Evolutionary conservation across 345 rosid species (phyloP).

Genomic region (Gossypium mustelinum): DNA sequence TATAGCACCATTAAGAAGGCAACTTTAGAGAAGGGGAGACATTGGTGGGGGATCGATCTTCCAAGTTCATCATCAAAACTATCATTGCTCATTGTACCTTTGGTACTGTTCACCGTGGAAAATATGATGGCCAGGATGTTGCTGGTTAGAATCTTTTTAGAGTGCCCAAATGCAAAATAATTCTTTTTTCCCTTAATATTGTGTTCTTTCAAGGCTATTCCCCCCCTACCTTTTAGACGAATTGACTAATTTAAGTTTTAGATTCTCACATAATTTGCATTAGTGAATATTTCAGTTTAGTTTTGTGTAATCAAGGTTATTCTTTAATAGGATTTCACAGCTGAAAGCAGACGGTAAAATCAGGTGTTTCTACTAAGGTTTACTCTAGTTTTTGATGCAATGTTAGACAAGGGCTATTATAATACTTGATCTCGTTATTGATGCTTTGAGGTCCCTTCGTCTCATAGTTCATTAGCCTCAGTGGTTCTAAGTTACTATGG

Average conservation of each 20-base stretch:
- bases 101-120: slow-evolving; percentile 94
- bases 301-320: too few species aligned
- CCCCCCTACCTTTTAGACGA: too few species aligned
- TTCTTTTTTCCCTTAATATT: neutral
- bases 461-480: neutral
- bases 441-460: neutral
- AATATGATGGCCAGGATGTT: slow-evolving; percentile 81
- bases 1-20: neutral
- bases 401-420: neutral
- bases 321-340: neutral
- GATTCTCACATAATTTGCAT: too few species aligned
- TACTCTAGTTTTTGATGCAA: slow-evolving; percentile 1
- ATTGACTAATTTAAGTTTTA: too few species aligned
- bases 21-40: slow-evolving; percentile 35
- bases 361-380: neutral
- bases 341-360: neutral
- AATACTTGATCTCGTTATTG: neutral
- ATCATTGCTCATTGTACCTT: slow-evolving; percentile 96
- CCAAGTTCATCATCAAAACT: slow-evolving; percentile 71
- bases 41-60: slow-evolving; percentile 92
- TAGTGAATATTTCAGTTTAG: too few species aligned
- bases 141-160: slow-evolving; percentile 62
- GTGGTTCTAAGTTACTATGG: neutral
- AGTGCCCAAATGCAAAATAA: neutral
- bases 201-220: neutral